Percentiles rank a stretch among this genome's conserved stretches.
phyloP scores from a whole-genome alignment of 2,329 filamentous ascomycete genomes.

The Canariomyces notabilis region DNA sequence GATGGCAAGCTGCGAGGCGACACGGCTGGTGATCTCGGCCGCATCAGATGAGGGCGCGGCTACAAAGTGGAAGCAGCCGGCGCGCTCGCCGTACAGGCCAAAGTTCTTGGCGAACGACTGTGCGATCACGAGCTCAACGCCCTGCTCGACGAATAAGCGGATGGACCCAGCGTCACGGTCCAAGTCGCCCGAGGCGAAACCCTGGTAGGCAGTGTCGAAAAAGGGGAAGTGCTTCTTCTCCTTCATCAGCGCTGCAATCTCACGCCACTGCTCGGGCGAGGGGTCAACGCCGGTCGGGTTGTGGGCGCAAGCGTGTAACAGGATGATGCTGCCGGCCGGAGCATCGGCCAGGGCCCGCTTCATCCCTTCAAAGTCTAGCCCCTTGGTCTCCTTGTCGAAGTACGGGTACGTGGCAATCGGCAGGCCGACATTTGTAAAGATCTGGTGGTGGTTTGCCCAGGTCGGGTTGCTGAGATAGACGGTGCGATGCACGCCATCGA shows the following conservation, averaged over 20 bases:
- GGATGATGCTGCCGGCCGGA: slow-evolving; percentile 74
- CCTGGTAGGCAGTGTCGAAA: slow-evolving; percentile 97
- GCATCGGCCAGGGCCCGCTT: slow-evolving; percentile 64
- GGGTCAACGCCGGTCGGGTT: slow-evolving; percentile 98
- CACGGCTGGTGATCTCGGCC: slow-evolving; percentile 52
- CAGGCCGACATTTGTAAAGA: slow-evolving; percentile 86
- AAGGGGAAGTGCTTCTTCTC: slow-evolving; percentile 88
- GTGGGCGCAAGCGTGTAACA: slow-evolving; percentile 93
- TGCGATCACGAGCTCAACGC: slow-evolving; percentile 80
- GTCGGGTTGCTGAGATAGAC: slow-evolving; percentile 93
- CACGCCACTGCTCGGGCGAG: slow-evolving; percentile 88
- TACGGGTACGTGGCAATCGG: slow-evolving; percentile 83
- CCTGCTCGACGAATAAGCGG: slow-evolving; percentile 87
- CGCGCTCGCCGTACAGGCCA: slow-evolving; percentile 92
- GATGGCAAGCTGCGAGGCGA: slow-evolving; percentile 85
- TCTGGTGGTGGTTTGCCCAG: slow-evolving; percentile 98
- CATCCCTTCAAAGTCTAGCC: slow-evolving; percentile 90
- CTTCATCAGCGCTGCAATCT: slow-evolving; percentile 73
- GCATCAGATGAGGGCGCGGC: slow-evolving; percentile 67
- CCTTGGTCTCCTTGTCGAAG: slow-evolving; percentile 83
- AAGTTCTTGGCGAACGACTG: slow-evolving; percentile 99
- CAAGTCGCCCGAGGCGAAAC: slow-evolving; percentile 90
- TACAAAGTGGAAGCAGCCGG: slow-evolving; percentile 93
- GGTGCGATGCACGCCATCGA: slow-evolving; percentile 63
- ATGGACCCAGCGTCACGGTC: slow-evolving; percentile 84